These are phyloP conservation scores for Areca catechu DNA, from an alignment of 176 grass and related monocot genomes.

Conservation along the genomic window DNA sequence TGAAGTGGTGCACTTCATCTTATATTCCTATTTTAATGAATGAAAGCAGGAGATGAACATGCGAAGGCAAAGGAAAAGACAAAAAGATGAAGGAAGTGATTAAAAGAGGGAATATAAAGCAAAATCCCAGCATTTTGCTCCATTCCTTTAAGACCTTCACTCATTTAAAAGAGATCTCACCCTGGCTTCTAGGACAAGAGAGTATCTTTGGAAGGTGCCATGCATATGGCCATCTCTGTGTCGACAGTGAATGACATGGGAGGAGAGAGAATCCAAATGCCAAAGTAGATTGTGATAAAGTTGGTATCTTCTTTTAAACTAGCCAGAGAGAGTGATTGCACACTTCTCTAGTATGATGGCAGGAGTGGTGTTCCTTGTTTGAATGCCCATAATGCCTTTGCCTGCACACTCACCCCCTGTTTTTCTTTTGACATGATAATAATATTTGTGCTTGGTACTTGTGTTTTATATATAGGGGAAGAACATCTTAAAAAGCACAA, in stretches of 20 bases:
- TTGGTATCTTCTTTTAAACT: slow-evolving; percentile 18
- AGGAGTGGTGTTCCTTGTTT: slow-evolving; percentile 12
- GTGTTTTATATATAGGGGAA: neutral
- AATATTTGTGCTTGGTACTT: neutral
- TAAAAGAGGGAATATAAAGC: slow-evolving; percentile 2
- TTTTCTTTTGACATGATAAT: neutral
- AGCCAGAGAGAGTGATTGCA: slow-evolving; percentile 20
- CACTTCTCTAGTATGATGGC: slow-evolving; percentile 38
- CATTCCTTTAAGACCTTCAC: slow-evolving; percentile 19
- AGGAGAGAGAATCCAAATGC: slow-evolving; percentile 14
- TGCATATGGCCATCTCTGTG: slow-evolving; percentile 20
- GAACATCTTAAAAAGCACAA: slow-evolving; percentile 2
- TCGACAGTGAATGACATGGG: slow-evolving; percentile 28
- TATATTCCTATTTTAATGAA: slow-evolving; percentile 1
- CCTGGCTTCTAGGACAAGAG: slow-evolving; percentile 31
- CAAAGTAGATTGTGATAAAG: slow-evolving; percentile 20
- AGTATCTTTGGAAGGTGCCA: slow-evolving; percentile 55
- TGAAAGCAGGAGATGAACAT: slow-evolving; percentile 18
- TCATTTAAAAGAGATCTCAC: neutral
- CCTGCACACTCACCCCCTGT: neutral
- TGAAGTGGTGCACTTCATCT: slow-evolving; percentile 20
- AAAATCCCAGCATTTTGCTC: neutral
- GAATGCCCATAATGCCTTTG: slow-evolving; percentile 1
- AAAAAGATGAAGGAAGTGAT: slow-evolving; percentile 28
- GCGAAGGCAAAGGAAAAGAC: slow-evolving; percentile 25